Percentiles rank a stretch among this genome's conserved stretches.
phyloP scores from a whole-genome alignment of 2,329 filamentous ascomycete genomes.

The Diaporthe batatas region DNA sequence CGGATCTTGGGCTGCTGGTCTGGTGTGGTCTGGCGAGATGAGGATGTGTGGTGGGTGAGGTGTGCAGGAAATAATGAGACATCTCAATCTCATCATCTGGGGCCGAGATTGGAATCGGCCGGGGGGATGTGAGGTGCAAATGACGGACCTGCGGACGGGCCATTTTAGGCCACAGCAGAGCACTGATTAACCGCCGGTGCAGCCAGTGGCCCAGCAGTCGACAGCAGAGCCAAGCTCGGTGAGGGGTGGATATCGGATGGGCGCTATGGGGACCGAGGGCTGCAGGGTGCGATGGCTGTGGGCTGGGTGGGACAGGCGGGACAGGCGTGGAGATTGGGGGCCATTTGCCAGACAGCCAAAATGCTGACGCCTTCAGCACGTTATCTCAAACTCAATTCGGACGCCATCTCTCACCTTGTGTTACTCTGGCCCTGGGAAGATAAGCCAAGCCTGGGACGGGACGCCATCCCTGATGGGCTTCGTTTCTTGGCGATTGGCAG shows the following conservation, averaged over 20 bases:
- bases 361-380: conserved; percentile 6
- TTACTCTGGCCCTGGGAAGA: not conserved
- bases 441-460: not conserved
- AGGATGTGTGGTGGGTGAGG: not conserved
- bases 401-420: conserved; percentile 9
- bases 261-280: not conserved
- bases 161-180: not conserved
- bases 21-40: too few species aligned
- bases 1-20: too few species aligned
- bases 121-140: conserved; percentile 6
- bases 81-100: conserved; percentile 13
- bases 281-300: too few species aligned
- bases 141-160: conserved; percentile 19
- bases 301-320: too few species aligned
- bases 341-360: not conserved
- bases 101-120: conserved; percentile 16
- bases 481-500: conserved; percentile 2
- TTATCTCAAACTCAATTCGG: conserved; percentile 35
- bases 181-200: conserved; percentile 3
- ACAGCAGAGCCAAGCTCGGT: not conserved
- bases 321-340: not conserved
- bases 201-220: not conserved
- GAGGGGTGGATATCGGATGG: conserved; percentile 17
- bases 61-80: conserved; percentile 1
- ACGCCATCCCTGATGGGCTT: conserved; percentile 3